A percentile compares a stretch with the other conserved stretches of the same genome.
Conservation (phyloP, 441 rosid genomes). For the Breynia disticha region DNA sequence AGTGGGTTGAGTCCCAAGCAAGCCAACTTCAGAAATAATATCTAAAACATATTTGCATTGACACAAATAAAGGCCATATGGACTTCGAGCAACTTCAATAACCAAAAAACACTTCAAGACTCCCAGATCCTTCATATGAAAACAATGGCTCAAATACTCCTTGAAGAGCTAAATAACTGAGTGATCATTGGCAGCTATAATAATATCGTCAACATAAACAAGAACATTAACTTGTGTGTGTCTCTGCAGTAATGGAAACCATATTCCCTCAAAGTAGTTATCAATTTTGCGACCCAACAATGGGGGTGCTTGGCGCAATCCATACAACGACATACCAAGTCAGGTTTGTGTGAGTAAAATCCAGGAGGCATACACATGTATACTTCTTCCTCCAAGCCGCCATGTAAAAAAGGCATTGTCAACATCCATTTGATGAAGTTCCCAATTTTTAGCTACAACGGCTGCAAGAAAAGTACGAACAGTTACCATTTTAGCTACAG, state of each 20-base stretch:
- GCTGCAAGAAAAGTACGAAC: no score
- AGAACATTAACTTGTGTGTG: no score
- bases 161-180: not conserved
- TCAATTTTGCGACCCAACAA: not conserved
- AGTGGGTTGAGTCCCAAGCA: not conserved
- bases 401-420: not conserved
- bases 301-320: not conserved
- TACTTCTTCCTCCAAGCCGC: not conserved
- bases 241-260: no score
- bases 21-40: not conserved
- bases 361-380: no score
- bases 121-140: not conserved
- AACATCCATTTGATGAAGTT: no score
- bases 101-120: not conserved
- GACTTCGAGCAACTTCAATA: slow-evolving; percentile 3
- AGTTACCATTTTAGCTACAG: not conserved
- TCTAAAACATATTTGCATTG: not conserved
- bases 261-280: not conserved
- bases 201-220: not conserved
- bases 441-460: no score
- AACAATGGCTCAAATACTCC: not conserved
- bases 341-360: no score
- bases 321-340: no score
- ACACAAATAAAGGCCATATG: not conserved
- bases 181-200: not conserved